phyloP scores from a whole-genome alignment of 306 rosid genomes.

The Notholithocarpus densiflorus region DNA sequence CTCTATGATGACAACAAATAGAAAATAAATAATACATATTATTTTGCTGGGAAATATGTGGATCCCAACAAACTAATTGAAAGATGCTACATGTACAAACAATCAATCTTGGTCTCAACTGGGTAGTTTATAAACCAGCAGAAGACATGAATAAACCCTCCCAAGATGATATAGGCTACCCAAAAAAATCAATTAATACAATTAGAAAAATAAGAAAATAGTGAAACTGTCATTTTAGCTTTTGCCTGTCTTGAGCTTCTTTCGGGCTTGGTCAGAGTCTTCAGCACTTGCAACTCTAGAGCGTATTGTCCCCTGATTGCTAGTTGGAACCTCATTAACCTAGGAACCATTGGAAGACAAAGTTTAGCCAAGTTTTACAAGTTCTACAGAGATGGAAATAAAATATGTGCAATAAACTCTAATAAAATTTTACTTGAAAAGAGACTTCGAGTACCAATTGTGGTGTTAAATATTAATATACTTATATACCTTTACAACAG shows the following conservation, averaged over 20 bases:
- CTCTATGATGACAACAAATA: slow-evolving; percentile 33
- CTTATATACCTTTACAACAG: slow-evolving; percentile 52
- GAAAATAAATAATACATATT: slow-evolving; percentile 33
- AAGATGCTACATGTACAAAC: slow-evolving; percentile 71
- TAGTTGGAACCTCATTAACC: slow-evolving; percentile 51
- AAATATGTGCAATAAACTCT: slow-evolving; percentile 7
- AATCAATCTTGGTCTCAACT: slow-evolving; percentile 41
- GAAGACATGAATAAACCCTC: slow-evolving; percentile 39
- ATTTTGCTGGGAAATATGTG: slow-evolving; percentile 47
- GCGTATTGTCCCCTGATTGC: slow-evolving; percentile 46
- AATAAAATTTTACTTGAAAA: not conserved
- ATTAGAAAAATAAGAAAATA: slow-evolving; percentile 33
- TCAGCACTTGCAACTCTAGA: slow-evolving; percentile 44
- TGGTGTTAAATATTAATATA: not conserved
- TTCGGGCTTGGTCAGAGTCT: slow-evolving; percentile 55
- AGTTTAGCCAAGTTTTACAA: slow-evolving; percentile 18
- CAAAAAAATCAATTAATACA: slow-evolving; percentile 58
- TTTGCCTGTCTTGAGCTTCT: slow-evolving; percentile 67
- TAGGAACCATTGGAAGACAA: slow-evolving; percentile 28
- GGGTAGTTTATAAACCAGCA: slow-evolving; percentile 42
- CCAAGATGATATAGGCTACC: slow-evolving; percentile 27
- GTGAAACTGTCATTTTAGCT: slow-evolving; percentile 44
- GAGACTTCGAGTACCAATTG: not conserved
- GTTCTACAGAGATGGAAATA: not conserved
- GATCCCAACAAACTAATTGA: slow-evolving; percentile 43